Conservation (phyloP, 768 basidiomycete species). For the Tricholoma flavovirens region DNA sequence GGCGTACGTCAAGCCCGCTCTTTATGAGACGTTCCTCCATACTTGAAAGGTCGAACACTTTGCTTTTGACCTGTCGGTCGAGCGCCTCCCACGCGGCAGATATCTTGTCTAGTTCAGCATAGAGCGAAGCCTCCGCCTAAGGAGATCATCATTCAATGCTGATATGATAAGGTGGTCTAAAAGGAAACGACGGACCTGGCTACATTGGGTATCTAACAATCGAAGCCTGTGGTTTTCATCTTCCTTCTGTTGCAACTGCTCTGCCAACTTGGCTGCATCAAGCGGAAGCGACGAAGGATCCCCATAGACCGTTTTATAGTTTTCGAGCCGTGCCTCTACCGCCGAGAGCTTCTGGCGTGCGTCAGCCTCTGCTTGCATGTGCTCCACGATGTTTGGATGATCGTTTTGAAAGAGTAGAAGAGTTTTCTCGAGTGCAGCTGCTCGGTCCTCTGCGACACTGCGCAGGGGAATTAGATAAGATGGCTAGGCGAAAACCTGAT, state of each 20-base stretch:
- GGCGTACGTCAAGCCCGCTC: slow-evolving; percentile 68
- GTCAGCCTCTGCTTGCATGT: slow-evolving; percentile 45
- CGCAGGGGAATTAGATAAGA: slow-evolving; percentile 13
- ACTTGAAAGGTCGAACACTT: slow-evolving; percentile 73
- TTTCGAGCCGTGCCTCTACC: slow-evolving; percentile 43
- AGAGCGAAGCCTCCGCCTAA: slow-evolving; percentile 72
- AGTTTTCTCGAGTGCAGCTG: slow-evolving; percentile 46
- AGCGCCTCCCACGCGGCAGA: slow-evolving; percentile 84
- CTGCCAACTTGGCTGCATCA: slow-evolving; percentile 47
- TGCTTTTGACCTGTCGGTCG: slow-evolving; percentile 75
- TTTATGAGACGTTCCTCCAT: slow-evolving; percentile 72
- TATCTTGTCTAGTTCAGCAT: slow-evolving; percentile 78
- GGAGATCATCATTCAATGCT: slow-evolving; percentile 3
- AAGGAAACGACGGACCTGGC: slow-evolving; percentile 42
- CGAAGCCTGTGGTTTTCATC: slow-evolving; percentile 58
- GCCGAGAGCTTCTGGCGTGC: slow-evolving; percentile 43
- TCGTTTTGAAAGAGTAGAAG: slow-evolving; percentile 42
- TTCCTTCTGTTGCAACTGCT: slow-evolving; percentile 60
- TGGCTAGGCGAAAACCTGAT: not conserved
- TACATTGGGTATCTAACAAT: slow-evolving; percentile 58
- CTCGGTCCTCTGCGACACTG: slow-evolving; percentile 51
- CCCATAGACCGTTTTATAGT: slow-evolving; percentile 63
- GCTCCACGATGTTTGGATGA: slow-evolving; percentile 47
- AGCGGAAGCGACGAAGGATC: slow-evolving; percentile 40
- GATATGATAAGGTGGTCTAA: not conserved